phyloP scores from a whole-genome alignment of 2,329 filamentous ascomycete genomes.

The Coniochaeta sp. region DNA sequence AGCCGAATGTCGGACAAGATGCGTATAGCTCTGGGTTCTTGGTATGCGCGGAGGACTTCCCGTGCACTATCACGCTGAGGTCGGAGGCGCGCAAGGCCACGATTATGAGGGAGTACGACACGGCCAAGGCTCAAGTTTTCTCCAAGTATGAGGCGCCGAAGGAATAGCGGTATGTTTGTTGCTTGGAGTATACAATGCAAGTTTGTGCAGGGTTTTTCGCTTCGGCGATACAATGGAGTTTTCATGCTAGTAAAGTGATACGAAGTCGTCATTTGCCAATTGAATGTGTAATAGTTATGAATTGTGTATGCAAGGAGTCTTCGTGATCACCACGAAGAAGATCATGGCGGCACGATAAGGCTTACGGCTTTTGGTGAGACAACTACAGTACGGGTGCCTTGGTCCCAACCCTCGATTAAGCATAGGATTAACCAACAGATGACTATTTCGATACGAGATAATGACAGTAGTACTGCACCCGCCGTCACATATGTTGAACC shows the following conservation, averaged over 20 bases:
- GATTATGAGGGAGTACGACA: conserved; percentile 7
- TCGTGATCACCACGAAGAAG: too few relatives aligned
- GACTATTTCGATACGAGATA: not conserved
- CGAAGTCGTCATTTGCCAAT: too few relatives aligned
- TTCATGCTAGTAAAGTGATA: too few relatives aligned
- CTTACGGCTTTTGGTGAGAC: too few relatives aligned
- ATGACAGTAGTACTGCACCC: not conserved
- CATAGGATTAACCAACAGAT: not conserved
- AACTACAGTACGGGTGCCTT: too few relatives aligned
- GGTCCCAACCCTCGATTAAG: too few relatives aligned
- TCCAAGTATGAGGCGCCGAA: conserved; percentile 7
- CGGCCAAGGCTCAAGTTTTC: conserved; percentile 6
- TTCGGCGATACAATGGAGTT: too few relatives aligned
- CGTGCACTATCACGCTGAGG: conserved; percentile 5
- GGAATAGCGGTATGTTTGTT: conserved; percentile 2
- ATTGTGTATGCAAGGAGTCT: too few relatives aligned
- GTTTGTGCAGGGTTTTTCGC: not conserved
- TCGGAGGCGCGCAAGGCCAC: conserved; percentile 6
- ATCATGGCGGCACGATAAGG: too few relatives aligned
- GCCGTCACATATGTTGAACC: not conserved
- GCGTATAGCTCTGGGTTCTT: conserved; percentile 8
- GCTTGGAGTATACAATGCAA: not conserved
- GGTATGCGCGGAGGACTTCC: conserved; percentile 9
- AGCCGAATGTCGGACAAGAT: conserved; percentile 3
- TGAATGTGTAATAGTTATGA: too few relatives aligned